Evolutionary conservation across 129 eudicot species (phyloP).

Genomic region (Lactuca saligna): DNA sequence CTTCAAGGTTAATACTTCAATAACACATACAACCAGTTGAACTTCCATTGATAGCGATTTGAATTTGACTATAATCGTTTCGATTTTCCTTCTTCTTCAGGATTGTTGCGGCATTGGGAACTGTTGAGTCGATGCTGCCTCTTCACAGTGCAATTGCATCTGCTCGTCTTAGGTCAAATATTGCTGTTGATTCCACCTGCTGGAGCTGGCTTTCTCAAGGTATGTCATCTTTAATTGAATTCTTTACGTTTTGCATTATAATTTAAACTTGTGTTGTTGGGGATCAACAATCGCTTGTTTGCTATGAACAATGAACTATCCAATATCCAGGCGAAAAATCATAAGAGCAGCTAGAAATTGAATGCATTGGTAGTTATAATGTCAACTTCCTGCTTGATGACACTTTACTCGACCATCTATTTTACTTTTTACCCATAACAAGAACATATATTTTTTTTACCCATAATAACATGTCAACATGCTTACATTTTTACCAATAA

Average conservation of each 20-base stretch:
- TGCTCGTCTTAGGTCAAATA: constrained; percentile 66
- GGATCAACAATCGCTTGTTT: neutral
- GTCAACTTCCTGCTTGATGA: neutral
- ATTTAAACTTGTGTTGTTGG: neutral
- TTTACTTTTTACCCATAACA: too few species aligned
- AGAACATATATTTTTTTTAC: too few species aligned
- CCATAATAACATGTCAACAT: too few species aligned
- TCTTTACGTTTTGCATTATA: neutral
- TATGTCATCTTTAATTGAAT: constrained; percentile 4
- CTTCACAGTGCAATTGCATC: constrained; percentile 74
- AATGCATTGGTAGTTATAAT: constrained; percentile 9
- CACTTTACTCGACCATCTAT: too few species aligned
- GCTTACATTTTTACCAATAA: too few species aligned
- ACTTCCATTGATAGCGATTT: neutral
- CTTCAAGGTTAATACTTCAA: constrained; percentile 46
- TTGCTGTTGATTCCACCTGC: constrained; percentile 60
- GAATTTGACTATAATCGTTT: neutral
- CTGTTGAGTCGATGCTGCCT: constrained; percentile 67
- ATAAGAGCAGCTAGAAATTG: neutral
- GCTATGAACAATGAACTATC: neutral
- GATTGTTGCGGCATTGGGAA: constrained; percentile 50
- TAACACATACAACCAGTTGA: neutral
- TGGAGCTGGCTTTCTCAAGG: constrained; percentile 92
- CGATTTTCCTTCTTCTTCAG: constrained; percentile 23
- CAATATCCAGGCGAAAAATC: neutral